Evolutionary conservation across 768 basidiomycete species (phyloP), one percentile per base, ranked within the genome.

Genomic region (Serpula lacrymans): DNA sequence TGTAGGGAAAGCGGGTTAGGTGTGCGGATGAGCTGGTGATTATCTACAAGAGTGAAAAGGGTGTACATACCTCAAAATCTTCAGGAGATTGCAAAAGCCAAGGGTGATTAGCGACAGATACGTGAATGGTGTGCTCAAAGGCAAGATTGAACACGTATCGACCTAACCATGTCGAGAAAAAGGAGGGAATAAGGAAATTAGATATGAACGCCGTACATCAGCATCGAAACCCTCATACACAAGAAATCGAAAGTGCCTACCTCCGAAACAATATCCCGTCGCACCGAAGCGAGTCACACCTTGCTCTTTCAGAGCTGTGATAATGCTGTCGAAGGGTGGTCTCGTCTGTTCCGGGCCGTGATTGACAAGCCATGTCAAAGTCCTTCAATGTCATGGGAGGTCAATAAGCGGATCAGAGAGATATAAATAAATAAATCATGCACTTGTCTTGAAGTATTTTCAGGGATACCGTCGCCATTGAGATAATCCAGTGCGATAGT

Each of bases 191-290:
- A 29, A 14, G 10, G 14, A 29, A 29, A 29, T 14, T 14, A 10
- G 28, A 10, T 29, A 29, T 10, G 14, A 29, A 10, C 10, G 28
- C 14, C 10, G 28, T 29, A 29, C 10, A 29, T 29, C 60, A 6
- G n/a, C n/a, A n/a, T n/a, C n/a, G n/a, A n/a, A n/a, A n/a, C n/a
- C n/a, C n/a, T n/a, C n/a, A n/a, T n/a, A n/a, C n/a, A n/a, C n/a
- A n/a, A 28, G 16, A 29, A 17, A 10, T 22, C 8, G n/a, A n/a
- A n/a, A n/a, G n/a, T 14, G n/a, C n/a, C n/a, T n/a, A 25, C 46
- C 48, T n/a, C 63, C 60, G 28, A 65, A 60, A 44, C 67, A 69
- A 53, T 64, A 68, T 3, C 66, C 65, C 1, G 64, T 59, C 3
- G 63, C 54, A 1, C 53, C 64, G 26, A 70, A 59, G 32, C 57